Percentiles rank a stretch among this genome's conserved stretches.
phyloP scores from a whole-genome alignment of 805 yeast genomes.

The Scheffersomyces stipitis region DNA sequence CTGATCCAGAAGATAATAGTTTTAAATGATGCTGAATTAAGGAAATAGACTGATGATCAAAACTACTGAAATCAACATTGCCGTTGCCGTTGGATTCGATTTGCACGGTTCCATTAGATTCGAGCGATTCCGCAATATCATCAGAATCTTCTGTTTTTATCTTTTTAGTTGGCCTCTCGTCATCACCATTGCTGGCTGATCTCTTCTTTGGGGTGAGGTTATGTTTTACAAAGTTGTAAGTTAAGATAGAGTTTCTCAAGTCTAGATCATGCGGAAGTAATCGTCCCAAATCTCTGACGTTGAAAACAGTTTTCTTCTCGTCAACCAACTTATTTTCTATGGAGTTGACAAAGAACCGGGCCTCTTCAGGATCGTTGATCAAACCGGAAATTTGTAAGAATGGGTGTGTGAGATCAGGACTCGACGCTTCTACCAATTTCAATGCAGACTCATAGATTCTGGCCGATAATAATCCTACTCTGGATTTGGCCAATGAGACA shows the following conservation, averaged over 20 bases:
- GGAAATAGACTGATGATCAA: conserved; percentile 25
- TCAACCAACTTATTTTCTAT: conserved; percentile 36
- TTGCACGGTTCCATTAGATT: conserved; percentile 9
- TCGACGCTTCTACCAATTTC: conserved; percentile 53
- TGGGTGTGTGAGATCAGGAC: conserved; percentile 44
- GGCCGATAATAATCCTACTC: conserved; percentile 70
- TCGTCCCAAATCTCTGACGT: conserved; percentile 32
- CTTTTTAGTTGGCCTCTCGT: conserved; percentile 25
- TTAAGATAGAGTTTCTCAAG: conserved; percentile 45
- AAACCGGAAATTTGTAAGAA: conserved; percentile 47
- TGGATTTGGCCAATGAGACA: conserved; percentile 58
- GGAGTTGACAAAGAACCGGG: conserved; percentile 20
- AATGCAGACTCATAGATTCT: conserved; percentile 62
- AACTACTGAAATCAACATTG: conserved; percentile 16
- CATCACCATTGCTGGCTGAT: conserved; percentile 10
- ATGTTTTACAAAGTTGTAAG: conserved; percentile 38
- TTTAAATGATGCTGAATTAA: conserved; percentile 66
- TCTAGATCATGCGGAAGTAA: conserved; percentile 42
- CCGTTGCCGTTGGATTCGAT: conserved; percentile 21
- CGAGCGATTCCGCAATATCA: conserved; percentile 11
- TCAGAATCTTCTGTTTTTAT: conserved; percentile 37
- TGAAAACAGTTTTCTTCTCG: conserved; percentile 35
- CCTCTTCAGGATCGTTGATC: conserved; percentile 50
- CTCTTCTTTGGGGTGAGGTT: conserved; percentile 18
- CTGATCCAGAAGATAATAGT: conserved; percentile 53